Evolutionary conservation across 225 moss, liverwort and hornwort species (phyloP), one percentile per base, ranked within the genome.

Genomic region (Pleurozium schreberi): DNA sequence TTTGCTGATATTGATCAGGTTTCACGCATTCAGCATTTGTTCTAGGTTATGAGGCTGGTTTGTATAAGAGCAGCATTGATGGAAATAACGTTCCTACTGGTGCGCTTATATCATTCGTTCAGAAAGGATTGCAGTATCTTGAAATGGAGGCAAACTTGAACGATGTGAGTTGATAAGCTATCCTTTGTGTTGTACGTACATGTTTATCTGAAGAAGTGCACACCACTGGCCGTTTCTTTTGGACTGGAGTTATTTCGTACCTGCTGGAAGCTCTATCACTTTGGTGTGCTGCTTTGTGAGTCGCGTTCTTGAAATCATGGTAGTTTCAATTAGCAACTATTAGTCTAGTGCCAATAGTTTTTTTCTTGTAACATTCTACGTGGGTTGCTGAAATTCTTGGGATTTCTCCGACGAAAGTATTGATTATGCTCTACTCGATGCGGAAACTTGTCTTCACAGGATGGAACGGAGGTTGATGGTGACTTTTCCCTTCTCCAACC

Each of bases 401-500:
- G 23, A 64, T 57, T 67, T 18, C 21, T 65, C 25, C 6, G 26
- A 34, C 18, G 50, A 43, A 19, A 38, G 49, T 28, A 40, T 55
- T 89, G 76, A 62, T 28, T 69, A 57, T 58, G 42, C 59, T 79
- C 8, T 68, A 43, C 23, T 75, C 23, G 80, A 80, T 84, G 68
- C 20, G 30, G 19, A 15, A 66, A 38, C 6, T 60, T 75, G 50
- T 62, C 33, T 83, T 50, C n/a, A 62, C 95, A 99, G 98, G 98
- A 99, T 83, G 96, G 96, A 68, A 92, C 96, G 50, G 98, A 99
- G 87, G 94, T 97, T 47, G 98, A 99, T 85, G 98, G 97, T 30
- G 98, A 99, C 82, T 97, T 97, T 83, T 96, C 98, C 27, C 96
- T 99, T 60, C 91, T 99, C 26, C 98, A 99, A 83, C 98, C 98